A percentile compares a stretch with the other conserved stretches of the same genome.
These are phyloP conservation scores for Parsonsia alboflavescens DNA, from an alignment of 257 asterid species.

Conservation along the genomic window DNA sequence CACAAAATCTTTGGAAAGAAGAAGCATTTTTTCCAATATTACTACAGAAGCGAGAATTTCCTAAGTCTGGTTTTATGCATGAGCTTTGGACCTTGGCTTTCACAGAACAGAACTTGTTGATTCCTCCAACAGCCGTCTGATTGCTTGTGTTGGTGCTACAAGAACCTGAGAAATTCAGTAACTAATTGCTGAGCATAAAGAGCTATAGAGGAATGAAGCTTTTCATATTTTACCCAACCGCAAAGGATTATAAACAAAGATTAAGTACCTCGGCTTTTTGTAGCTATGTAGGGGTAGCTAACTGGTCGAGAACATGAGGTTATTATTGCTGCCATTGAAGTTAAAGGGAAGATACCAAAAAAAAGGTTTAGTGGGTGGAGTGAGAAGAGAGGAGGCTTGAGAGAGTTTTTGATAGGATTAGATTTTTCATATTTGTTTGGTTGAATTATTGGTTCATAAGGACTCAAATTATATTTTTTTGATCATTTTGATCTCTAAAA, in stretches of 20 bases:
- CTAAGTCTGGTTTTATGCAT: background rate
- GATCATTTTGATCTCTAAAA: too few species aligned
- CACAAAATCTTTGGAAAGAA: background rate
- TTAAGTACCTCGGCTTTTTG: background rate
- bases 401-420: background rate
- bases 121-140: constrained; percentile 10
- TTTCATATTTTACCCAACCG: background rate
- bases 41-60: background rate
- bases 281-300: background rate
- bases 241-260: background rate
- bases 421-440: background rate
- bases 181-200: background rate
- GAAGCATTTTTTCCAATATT: too few species aligned
- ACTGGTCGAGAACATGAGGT: background rate
- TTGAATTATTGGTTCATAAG: too few species aligned
- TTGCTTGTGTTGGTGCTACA: background rate
- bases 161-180: constrained; percentile 3
- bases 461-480: too few species aligned
- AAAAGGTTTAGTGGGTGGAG: background rate
- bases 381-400: background rate
- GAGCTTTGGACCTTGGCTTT: constrained; percentile 15
- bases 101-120: background rate
- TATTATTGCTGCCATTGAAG: constrained; percentile 10
- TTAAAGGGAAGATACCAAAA: too few species aligned
- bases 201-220: background rate